phyloP scores from a whole-genome alignment of 495 filamentous ascomycete species.

The Lentithecium fluviatile region DNA sequence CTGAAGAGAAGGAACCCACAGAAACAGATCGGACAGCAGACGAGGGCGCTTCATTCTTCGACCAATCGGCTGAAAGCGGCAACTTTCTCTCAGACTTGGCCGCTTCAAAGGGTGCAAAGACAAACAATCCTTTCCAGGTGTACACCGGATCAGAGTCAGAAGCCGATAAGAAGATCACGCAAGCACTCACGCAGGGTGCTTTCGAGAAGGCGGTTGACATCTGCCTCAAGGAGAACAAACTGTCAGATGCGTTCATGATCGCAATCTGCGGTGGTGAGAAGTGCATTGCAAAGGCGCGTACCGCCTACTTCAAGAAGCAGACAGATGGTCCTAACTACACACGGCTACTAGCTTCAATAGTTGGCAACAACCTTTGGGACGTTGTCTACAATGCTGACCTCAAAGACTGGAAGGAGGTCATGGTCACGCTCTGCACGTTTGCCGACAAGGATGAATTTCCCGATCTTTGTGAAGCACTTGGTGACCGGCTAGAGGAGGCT shows the following conservation, averaged over 20 bases:
- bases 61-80: conserved; percentile 70
- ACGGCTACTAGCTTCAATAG: conserved; percentile 83
- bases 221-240: conserved; percentile 79
- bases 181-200: conserved; percentile 78
- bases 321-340: conserved; percentile 84
- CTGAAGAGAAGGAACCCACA: conserved; percentile 36
- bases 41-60: conserved; percentile 69
- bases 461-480: conserved; percentile 93
- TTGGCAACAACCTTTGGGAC: conserved; percentile 97
- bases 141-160: conserved; percentile 75
- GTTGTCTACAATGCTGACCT: conserved; percentile 94
- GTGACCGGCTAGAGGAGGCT: conserved; percentile 83
- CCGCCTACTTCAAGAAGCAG: conserved; percentile 83
- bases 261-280: conserved; percentile 94
- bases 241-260: conserved; percentile 97
- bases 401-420: conserved; percentile 91
- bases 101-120: conserved; percentile 74
- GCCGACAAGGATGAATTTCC: conserved; percentile 86
- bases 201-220: conserved; percentile 89
- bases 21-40: conserved; percentile 47
- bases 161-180: conserved; percentile 83
- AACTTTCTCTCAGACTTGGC: conserved; percentile 76
- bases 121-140: conserved; percentile 84
- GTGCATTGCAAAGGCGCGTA: conserved; percentile 90
- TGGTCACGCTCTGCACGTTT: conserved; percentile 93